Base-by-base conservation (phyloP, 2,329 filamentous ascomycete genomes). In the Penicillium sp. region DNA sequence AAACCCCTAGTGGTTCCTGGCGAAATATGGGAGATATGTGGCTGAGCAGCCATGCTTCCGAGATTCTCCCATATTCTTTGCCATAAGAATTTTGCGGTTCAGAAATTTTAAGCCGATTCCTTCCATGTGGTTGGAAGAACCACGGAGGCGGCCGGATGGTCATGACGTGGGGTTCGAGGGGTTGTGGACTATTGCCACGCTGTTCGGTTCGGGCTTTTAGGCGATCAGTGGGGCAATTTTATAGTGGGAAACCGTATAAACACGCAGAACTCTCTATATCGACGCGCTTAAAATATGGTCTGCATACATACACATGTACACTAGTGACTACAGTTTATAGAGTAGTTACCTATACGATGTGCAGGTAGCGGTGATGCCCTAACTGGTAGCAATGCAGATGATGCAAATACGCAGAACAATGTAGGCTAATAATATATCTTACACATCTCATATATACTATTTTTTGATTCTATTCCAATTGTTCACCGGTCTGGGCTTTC, bases 131-230 rank as follows among this genome's bases (percentile, higher is more conserved):
- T 39, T 53, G 44, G 51, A 39, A 55, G 57, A 60, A 62, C 60
- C 53, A n/a, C 56, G 62, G 62, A 55, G 41, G 43, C n/a, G 8
- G 21, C 2, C 56, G 56, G 62, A 53, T 47, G 34, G 46, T 19
- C 38, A 59, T 63, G 62, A 64, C 60, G 59, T 61, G 50, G 53
- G 29, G 25, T 41, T 46, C 16, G 2, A 53, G 51, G 43, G 47
- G 31, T 23, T 4, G 23, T 23, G 5, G 23, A 40, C 40, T 57
- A 60, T 60, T 61, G 54, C 59, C 59, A 61, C 59, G 21, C 8
- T 21, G 15, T 43, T n/a, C n/a, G n/a, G n/a, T n/a, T n/a, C n/a
- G n/a, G 41, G 55, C 29, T 15, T 31, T 19, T 11, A 33, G 50
- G 38, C 11, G 34, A 31, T 31, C 16, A 50, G 52, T 47, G 52